Base-by-base conservation (phyloP, 2,329 filamentous ascomycete genomes). In the Cercospora sp. region DNA sequence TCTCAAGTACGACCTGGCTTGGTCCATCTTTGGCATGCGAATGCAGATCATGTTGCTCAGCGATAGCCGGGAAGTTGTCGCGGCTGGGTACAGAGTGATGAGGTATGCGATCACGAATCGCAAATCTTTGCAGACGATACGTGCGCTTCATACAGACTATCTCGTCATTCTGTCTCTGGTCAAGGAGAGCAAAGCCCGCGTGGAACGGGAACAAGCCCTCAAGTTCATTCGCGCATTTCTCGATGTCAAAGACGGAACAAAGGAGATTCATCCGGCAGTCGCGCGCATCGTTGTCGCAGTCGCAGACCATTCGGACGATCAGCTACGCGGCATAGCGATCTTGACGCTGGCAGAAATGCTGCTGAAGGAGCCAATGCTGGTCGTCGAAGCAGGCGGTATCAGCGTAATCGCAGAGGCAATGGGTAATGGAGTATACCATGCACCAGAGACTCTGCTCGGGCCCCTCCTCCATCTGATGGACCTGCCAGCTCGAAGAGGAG, bases 31-130 rank as follows among this genome's bases (percentile, higher is more conserved):
- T 80, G 95, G 96, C 1, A 82, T 96, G 60, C 88, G 95, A 53
- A 94, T 98, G 84, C 95, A 99, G 80, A 90, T 92, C 73, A 96
- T 99, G 92, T 89, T 99, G 24, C 84, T 99, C 66, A 97, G 94
- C 77, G 94, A 97, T 74, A 97, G 92, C 78, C 89, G 94, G 72
- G 96, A 99, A 82, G 94, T 98, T 10, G 93, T 97, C 26, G 95
- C 95, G 28, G 93, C 95, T 53, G 95, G 93, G 1, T 99, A 98
- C 80, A 88, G 95, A 70, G 91, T 98, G 81, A 94, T 93, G 68
- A 88, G 95, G 78, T 97, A 98, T 81, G 92, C 94, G 61, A 95
- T 99, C 73, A 97, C 94, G 10, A 95, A 99, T 78, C 86, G 93
- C 37, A 90, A 89, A 58, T 99, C 95, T 3, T 85, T 99, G 26